Conservation (phyloP, 2,329 filamentous ascomycete species). For the Zymoseptoria passerinii region DNA sequence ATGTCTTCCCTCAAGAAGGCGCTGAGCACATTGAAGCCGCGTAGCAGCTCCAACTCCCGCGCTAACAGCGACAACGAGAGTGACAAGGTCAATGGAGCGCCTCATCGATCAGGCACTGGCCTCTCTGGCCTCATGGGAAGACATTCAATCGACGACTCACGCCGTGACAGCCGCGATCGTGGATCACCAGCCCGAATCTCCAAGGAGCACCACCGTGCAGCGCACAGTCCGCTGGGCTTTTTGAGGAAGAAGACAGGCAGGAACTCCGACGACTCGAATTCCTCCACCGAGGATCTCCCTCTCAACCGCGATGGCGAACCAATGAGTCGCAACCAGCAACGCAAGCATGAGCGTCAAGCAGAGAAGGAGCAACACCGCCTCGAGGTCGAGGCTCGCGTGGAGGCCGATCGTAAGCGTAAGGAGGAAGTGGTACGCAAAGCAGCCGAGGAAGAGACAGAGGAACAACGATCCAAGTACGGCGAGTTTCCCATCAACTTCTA, state of each 20-base stretch:
- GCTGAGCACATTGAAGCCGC: conserved; percentile 36
- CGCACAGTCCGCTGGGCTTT: conserved; percentile 28
- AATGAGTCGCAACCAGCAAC: conserved; percentile 42
- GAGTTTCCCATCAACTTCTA: conserved; percentile 51
- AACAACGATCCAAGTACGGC: conserved; percentile 53
- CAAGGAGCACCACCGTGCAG: conserved; percentile 23
- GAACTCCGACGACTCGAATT: conserved; percentile 27
- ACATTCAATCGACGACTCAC: conserved; percentile 10
- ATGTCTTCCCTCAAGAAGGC: conserved; percentile 41
- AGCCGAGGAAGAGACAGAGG: conserved; percentile 46
- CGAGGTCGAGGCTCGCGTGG: conserved; percentile 37
- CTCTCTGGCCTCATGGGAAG: conserved; percentile 19
- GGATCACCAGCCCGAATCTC: conserved; percentile 15
- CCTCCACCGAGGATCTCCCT: conserved; percentile 31
- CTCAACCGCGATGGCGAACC: conserved; percentile 44
- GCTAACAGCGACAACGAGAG: conserved; percentile 14
- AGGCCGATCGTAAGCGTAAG: conserved; percentile 40
- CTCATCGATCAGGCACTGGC: conserved; percentile 15
- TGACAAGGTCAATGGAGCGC: conserved; percentile 1
- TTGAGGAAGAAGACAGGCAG: conserved; percentile 25
- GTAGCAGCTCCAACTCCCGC: conserved; percentile 20
- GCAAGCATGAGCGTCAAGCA: conserved; percentile 40
- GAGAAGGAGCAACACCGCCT: conserved; percentile 39
- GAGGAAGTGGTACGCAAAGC: conserved; percentile 43
- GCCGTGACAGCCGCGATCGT: background rate